phyloP scores from a whole-genome alignment of 2,329 filamentous ascomycete species.

The Fusarium sp. region DNA sequence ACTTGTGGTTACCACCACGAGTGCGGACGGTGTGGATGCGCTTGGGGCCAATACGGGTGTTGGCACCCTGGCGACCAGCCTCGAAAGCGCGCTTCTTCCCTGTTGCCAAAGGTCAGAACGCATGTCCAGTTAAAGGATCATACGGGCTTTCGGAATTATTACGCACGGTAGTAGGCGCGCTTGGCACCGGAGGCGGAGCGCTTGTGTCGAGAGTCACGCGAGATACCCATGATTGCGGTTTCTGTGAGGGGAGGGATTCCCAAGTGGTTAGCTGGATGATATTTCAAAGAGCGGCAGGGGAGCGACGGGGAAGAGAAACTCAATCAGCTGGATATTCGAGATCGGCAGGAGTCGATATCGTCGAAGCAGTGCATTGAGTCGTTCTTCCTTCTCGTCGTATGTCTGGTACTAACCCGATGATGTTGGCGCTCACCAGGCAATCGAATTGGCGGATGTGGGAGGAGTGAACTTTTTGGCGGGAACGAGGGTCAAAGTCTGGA shows the following conservation, averaged over 20 bases:
- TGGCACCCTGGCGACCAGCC: conserved; percentile 98
- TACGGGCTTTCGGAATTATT: conserved; percentile 74
- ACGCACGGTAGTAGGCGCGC: conserved; percentile 90
- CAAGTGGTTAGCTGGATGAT: conserved; percentile 38
- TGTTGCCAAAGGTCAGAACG: conserved; percentile 81
- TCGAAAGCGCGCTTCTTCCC: conserved; percentile 99
- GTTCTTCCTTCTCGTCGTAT: conserved; percentile 32
- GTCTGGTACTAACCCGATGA: conserved; percentile 61
- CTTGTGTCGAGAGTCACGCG: conserved; percentile 99
- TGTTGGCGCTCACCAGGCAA: conserved; percentile 62
- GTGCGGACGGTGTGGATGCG: conserved; percentile 97
- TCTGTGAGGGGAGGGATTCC: conserved; percentile 57
- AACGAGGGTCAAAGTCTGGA: conserved; percentile 49
- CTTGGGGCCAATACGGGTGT: conserved; percentile 98
- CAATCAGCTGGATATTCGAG: conserved; percentile 40
- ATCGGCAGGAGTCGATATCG: conserved; percentile 36
- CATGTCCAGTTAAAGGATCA: conserved; percentile 63
- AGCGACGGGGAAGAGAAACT: conserved; percentile 24
- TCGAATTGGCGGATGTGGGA: conserved; percentile 58
- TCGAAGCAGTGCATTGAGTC: conserved; percentile 41
- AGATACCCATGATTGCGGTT: conserved; percentile 97
- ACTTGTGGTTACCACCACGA: conserved; percentile 99
- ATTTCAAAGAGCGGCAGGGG: neutral
- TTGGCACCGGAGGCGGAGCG: conserved; percentile 99
- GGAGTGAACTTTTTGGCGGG: conserved; percentile 53